A percentile compares a stretch with the other conserved stretches of the same genome.
Conservation (phyloP, 2,329 filamentous ascomycete genomes). For the Trichoderma sp. region DNA sequence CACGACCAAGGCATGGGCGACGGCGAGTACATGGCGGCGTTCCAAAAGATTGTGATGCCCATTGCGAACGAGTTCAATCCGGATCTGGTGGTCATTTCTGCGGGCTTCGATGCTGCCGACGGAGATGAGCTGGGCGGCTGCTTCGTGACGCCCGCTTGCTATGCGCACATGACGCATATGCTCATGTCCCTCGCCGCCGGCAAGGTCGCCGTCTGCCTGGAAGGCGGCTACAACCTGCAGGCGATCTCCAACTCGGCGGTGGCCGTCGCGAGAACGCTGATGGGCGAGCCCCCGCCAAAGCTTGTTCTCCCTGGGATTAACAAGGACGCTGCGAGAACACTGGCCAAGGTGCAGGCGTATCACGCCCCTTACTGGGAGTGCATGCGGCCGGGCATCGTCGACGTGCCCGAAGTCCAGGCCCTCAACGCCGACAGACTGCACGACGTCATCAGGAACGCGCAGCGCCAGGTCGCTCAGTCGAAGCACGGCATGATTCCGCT, state of each 20-base stretch:
- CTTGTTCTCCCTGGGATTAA: conserved; percentile 60
- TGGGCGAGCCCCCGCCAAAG: conserved; percentile 84
- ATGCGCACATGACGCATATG: conserved; percentile 99
- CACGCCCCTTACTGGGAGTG: conserved; percentile 83
- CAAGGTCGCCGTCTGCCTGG: conserved; percentile 87
- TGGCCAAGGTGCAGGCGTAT: conserved; percentile 61
- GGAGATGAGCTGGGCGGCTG: conserved; percentile 93
- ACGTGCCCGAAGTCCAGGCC: conserved; percentile 54
- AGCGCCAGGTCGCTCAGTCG: conserved; percentile 70
- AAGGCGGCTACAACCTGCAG: conserved; percentile 91
- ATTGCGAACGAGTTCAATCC: conserved; percentile 92
- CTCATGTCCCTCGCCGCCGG: conserved; percentile 91
- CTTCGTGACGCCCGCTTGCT: conserved; percentile 86
- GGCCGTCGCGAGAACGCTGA: conserved; percentile 86
- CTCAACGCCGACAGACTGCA: conserved; percentile 68
- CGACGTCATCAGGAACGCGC: conserved; percentile 77
- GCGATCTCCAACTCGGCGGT: conserved; percentile 93
- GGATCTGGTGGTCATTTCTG: conserved; percentile 91
- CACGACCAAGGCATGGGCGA: conserved; percentile 83
- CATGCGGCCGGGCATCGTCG: conserved; percentile 70
- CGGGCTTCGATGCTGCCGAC: conserved; percentile 92
- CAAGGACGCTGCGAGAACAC: conserved; percentile 57
- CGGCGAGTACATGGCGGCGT: conserved; percentile 94
- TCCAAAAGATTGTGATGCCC: conserved; percentile 95
- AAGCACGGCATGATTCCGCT: conserved; percentile 78